Evolutionary conservation across 169 alveolate species (phyloP), one percentile per base, ranked within the genome.

Genomic region (Plasmodium yoelii): DNA sequence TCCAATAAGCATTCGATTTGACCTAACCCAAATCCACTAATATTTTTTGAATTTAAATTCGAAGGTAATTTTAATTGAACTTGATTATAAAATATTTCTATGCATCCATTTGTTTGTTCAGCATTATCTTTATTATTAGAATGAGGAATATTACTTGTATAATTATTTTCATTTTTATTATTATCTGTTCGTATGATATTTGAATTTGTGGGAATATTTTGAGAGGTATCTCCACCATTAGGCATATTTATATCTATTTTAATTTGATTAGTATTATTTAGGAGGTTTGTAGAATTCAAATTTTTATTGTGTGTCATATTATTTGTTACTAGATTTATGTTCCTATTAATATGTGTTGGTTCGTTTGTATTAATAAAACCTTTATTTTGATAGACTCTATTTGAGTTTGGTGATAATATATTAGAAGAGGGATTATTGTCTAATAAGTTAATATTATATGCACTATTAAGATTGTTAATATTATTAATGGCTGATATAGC

Each of bases 1-100:
- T 92, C 92, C 94, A 94, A 92, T 60, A 94, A 60, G 19, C 68
- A 49, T 75, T 94, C 96, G 75, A 93, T 88, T 90, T 94, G 95
- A 18, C 96, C 96, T 55, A 92, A 93, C 9, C 89, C 91, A 64
- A 86, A 86, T 9, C 87, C 86, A 42, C 68, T 64, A 9, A 70
- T 65, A 44, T 86, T 86, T 18, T 24, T 71, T 86, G 53, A 47
- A 26, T 53, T 86, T 42, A 86, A 49, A 59, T 68, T 57, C 0
- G 86, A 51, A 57, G 91, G 91, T 47, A 86, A 53, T 12, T 59
- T 46, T 22, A 65, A 53, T 65, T 86, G 91, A 22, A 70, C 51
- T 59, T 64, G 82, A 24, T 65, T 87, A 63, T 86, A 86, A 64
- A 86, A 86, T 44, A 34, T 46, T 57, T 57, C 87, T 18, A 70